A percentile compares a stretch with the other conserved stretches of the same genome.
These are phyloP conservation scores for Fusarium oligoseptatum DNA, from an alignment of 2,329 filamentous ascomycete genomes.

Conservation along the genomic window DNA sequence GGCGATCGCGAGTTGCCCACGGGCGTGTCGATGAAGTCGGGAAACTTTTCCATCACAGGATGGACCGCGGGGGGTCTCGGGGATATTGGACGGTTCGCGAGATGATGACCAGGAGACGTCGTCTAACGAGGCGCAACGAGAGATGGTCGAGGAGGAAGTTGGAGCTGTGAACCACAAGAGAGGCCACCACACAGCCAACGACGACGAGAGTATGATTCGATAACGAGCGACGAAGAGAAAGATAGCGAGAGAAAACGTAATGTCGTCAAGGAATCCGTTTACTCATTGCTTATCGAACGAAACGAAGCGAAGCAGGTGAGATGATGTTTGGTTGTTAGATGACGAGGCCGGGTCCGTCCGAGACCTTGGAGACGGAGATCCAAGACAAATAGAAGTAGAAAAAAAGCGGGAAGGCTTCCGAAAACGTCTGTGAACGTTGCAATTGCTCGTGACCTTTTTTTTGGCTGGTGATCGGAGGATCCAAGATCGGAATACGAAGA, in stretches of 20 bases:
- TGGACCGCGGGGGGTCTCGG: not conserved
- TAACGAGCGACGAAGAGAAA: constrained; percentile 35
- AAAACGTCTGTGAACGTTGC: constrained; percentile 27
- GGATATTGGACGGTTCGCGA: not conserved
- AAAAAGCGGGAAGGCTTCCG: not conserved
- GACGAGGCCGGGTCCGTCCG: constrained; percentile 15
- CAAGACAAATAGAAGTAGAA: not conserved
- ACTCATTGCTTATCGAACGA: constrained; percentile 39
- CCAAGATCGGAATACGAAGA: not conserved
- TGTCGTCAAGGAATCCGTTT: constrained; percentile 17
- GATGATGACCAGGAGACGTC: not conserved
- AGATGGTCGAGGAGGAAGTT: not conserved
- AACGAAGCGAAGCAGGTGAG: constrained; percentile 28
- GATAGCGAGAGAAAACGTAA: constrained; percentile 3
- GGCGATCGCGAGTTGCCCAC: constrained; percentile 46
- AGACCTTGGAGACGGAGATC: not conserved
- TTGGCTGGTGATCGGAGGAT: not conserved
- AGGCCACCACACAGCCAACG: not conserved
- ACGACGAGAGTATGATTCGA: constrained; percentile 3
- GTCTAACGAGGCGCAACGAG: constrained; percentile 2
- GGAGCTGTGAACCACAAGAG: not conserved
- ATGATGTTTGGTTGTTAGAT: constrained; percentile 17
- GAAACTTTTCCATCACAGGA: constrained; percentile 67
- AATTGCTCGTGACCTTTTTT: constrained; percentile 3
- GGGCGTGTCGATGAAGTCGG: constrained; percentile 64